phyloP scores from a whole-genome alignment of 768 basidiomycete genomes.

The Epithele typhae region DNA sequence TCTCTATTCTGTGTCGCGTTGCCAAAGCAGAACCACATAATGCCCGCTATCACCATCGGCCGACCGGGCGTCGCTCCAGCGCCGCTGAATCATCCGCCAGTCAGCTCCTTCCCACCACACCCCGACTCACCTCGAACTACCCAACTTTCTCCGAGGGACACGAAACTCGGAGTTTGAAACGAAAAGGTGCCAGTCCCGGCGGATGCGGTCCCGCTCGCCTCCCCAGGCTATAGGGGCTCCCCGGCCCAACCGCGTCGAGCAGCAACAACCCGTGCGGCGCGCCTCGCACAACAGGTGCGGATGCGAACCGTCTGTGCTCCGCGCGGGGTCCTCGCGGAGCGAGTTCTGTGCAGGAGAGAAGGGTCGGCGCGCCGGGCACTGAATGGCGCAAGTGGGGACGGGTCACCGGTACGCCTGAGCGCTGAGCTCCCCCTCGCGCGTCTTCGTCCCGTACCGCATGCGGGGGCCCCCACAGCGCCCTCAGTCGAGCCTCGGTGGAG shows the following conservation, averaged over 20 bases:
- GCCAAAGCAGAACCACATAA: neutral
- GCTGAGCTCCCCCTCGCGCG: too few relatives aligned
- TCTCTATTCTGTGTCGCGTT: neutral
- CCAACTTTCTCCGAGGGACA: neutral
- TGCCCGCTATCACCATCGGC: neutral
- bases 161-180: neutral
- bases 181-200: too few relatives aligned
- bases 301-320: neutral
- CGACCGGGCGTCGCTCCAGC: neutral
- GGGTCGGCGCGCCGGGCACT: too few relatives aligned
- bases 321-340: constrained; percentile 1
- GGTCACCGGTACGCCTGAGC: too few relatives aligned
- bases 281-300: constrained; percentile 8
- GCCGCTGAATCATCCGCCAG: constrained; percentile 4
- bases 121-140: neutral
- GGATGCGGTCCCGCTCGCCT: too few relatives aligned
- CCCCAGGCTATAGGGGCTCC: neutral
- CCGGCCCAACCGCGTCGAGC: neutral
- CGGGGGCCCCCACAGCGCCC: too few relatives aligned
- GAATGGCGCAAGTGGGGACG: too few relatives aligned
- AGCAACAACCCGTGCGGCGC: neutral
- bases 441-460: too few relatives aligned
- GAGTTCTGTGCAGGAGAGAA: too few relatives aligned
- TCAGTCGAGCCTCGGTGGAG: neutral
- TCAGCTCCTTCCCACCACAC: neutral